phyloP scores from a whole-genome alignment of 805 yeast genomes.

The Ogataea methanolica region DNA sequence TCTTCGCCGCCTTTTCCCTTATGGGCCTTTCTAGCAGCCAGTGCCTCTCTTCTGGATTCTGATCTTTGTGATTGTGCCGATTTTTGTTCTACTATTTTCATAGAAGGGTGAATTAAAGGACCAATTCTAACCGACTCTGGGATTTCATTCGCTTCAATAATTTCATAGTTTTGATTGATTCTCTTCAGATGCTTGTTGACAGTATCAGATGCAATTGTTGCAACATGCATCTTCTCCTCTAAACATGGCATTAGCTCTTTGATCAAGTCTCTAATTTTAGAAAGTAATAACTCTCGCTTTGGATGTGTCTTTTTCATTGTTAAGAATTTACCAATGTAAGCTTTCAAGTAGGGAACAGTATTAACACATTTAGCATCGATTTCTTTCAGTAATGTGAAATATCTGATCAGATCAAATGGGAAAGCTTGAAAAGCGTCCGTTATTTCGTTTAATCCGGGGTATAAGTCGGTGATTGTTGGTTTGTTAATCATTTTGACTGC shows the following conservation, averaged over 20 bases:
- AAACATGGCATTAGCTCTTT: slow-evolving; percentile 82
- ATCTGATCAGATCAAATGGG: slow-evolving; percentile 77
- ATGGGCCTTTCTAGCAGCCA: slow-evolving; percentile 78
- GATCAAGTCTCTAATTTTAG: slow-evolving; percentile 40
- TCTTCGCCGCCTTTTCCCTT: slow-evolving; percentile 22
- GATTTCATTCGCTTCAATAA: slow-evolving; percentile 68
- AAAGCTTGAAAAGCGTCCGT: slow-evolving; percentile 88
- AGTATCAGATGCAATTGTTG: slow-evolving; percentile 82
- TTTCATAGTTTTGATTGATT: slow-evolving; percentile 76
- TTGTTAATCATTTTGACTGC: slow-evolving; percentile 14
- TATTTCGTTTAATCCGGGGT: slow-evolving; percentile 88
- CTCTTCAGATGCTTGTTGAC: slow-evolving; percentile 64
- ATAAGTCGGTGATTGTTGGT: slow-evolving; percentile 36
- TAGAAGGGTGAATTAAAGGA: slow-evolving; percentile 86
- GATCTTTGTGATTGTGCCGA: slow-evolving; percentile 73
- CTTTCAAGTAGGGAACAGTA: slow-evolving; percentile 62
- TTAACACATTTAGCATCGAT: slow-evolving; percentile 90
- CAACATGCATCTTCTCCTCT: slow-evolving; percentile 97
- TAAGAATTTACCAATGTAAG: slow-evolving; percentile 46
- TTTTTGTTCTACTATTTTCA: slow-evolving; percentile 53
- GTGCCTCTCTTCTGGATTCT: slow-evolving; percentile 86
- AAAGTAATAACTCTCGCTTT: slow-evolving; percentile 33
- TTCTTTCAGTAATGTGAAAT: slow-evolving; percentile 83
- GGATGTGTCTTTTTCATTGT: slow-evolving; percentile 33
- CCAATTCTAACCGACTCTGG: slow-evolving; percentile 79